These are phyloP conservation scores for Trichoderma sp. DNA, from an alignment of 2,329 filamentous ascomycete genomes.

Conservation along the genomic window DNA sequence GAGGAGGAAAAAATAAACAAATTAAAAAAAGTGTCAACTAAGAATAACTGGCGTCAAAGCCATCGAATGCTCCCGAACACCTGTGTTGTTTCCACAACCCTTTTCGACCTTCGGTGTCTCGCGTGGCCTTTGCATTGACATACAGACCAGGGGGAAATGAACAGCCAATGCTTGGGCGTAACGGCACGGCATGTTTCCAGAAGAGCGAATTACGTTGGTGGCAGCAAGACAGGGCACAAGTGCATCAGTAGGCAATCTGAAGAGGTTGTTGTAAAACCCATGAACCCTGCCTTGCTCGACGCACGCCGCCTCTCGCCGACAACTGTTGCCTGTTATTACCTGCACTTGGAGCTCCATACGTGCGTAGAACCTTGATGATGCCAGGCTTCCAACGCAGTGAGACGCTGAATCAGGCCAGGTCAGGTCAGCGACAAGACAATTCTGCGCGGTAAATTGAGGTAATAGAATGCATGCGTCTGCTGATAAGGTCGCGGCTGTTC, in stretches of 20 bases:
- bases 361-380: not conserved
- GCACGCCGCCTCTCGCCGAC: constrained; percentile 3
- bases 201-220: constrained; percentile 17
- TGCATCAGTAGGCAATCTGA: constrained; percentile 11
- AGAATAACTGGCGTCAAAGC: not conserved
- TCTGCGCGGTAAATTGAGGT: not conserved
- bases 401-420: not conserved
- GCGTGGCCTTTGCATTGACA: constrained; percentile 17
- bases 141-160: constrained; percentile 13
- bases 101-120: constrained; percentile 14
- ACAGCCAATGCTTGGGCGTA: constrained; percentile 13
- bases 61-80: not conserved
- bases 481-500: constrained; percentile 1
- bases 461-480: not conserved
- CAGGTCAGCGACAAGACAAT: not conserved
- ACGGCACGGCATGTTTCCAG: constrained; percentile 12
- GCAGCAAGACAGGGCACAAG: constrained; percentile 3
- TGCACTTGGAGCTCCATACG: not conserved
- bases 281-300: constrained; percentile 6
- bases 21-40: not conserved
- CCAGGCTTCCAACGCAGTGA: not conserved
- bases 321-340: not conserved
- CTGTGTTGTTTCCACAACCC: not conserved
- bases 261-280: constrained; percentile 7
- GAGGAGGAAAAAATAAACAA: not conserved